These are phyloP conservation scores for Suillus luteus DNA, from an alignment of 768 basidiomycete species.

Conservation along the genomic window DNA sequence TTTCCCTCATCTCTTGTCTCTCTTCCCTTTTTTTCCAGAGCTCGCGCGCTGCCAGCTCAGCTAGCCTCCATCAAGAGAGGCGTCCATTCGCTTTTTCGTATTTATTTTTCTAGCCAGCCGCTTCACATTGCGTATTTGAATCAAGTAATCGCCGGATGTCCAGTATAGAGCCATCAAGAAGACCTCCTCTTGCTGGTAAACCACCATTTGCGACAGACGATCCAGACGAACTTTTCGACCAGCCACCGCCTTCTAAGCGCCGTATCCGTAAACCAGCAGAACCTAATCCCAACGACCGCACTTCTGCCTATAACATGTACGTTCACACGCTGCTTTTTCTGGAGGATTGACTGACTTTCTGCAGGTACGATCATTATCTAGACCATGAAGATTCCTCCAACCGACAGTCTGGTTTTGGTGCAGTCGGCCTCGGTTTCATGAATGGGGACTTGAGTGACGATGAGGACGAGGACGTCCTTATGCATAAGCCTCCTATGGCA, in stretches of 20 bases:
- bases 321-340: slow-evolving; percentile 30
- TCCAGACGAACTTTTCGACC: slow-evolving; percentile 60
- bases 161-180: neutral
- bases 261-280: slow-evolving; percentile 45
- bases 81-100: slow-evolving; percentile 10
- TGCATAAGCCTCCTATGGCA: slow-evolving; percentile 12
- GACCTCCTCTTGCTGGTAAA: slow-evolving; percentile 8
- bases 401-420: slow-evolving; percentile 56
- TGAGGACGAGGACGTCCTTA: slow-evolving; percentile 30
- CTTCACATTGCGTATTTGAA: slow-evolving; percentile 1
- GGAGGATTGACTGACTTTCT: slow-evolving; percentile 1
- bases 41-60: slow-evolving; percentile 6
- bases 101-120: slow-evolving; percentile 6
- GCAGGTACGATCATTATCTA: slow-evolving; percentile 67
- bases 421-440: slow-evolving; percentile 51
- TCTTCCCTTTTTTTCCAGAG: neutral
- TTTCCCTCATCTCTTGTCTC: neutral
- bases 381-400: slow-evolving; percentile 36
- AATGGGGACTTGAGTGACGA: slow-evolving; percentile 45
- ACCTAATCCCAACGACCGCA: slow-evolving; percentile 54
- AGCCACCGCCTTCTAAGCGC: slow-evolving; percentile 40
- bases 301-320: slow-evolving; percentile 71
- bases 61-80: slow-evolving; percentile 9
- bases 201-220: slow-evolving; percentile 61
- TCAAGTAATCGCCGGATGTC: slow-evolving; percentile 3